Evolutionary conservation across 768 basidiomycete species (phyloP).

Genomic region (Lactarius psammicola): DNA sequence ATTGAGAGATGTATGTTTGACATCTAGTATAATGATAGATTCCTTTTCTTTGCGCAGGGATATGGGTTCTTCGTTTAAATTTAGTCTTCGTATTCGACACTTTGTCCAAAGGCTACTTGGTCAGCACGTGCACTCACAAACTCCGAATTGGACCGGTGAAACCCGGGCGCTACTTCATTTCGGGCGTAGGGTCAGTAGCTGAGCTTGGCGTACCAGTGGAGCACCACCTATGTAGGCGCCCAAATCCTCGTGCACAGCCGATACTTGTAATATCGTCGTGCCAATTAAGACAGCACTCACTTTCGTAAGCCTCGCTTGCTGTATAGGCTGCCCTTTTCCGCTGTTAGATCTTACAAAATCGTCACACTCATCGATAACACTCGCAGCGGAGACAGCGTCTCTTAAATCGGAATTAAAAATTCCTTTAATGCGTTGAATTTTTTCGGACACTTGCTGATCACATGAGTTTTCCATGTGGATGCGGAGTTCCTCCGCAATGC

Average conservation of each 20-base stretch:
- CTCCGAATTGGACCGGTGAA: background rate
- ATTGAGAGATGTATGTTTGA: slow-evolving; percentile 12
- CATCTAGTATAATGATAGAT: background rate
- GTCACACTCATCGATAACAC: too few relatives aligned
- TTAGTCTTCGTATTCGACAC: background rate
- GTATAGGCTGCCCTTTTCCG: background rate
- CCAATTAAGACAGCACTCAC: too few relatives aligned
- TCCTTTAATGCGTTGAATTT: background rate
- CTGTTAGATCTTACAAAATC: too few relatives aligned
- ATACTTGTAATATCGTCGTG: too few relatives aligned
- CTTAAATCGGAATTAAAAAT: too few relatives aligned
- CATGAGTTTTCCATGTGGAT: background rate
- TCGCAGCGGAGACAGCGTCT: too few relatives aligned
- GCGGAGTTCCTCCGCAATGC: background rate
- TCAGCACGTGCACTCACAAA: background rate
- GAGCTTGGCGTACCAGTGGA: too few relatives aligned
- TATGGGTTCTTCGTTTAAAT: background rate
- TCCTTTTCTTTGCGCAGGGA: background rate
- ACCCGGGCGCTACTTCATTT: background rate
- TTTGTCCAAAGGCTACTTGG: background rate
- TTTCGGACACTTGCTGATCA: background rate
- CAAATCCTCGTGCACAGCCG: background rate
- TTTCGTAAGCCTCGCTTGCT: background rate
- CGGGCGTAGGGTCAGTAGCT: too few relatives aligned
- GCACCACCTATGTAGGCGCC: too few relatives aligned